phyloP scores from a whole-genome alignment of 176 grass and related monocot species.

The Hordeum vulgare region MorexV3_pseudomolecules_assembly NC_058524.1:612774728-612775227 shows the following conservation, averaged over 20 bases:
- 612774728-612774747: conserved; percentile 89
- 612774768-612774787: conserved; percentile 78
- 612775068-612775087: conserved; percentile 94
- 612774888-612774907: conserved; percentile 94
- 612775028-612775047: conserved; percentile 91
- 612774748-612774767: conserved; percentile 93
- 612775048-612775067: conserved; percentile 79
- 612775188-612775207: too few species aligned
- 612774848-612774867: conserved; percentile 70
- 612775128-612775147: conserved; percentile 43
- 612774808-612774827: conserved; percentile 76
- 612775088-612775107: conserved; percentile 86
- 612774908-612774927: conserved; percentile 64
- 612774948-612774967: conserved; percentile 81
- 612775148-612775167: background rate
- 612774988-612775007: conserved; percentile 53
- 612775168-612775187: background rate
- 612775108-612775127: conserved; percentile 94
- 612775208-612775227: too few species aligned
- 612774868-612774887: conserved; percentile 88
- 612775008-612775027: conserved; percentile 91
- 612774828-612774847: conserved; percentile 74
- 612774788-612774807: conserved; percentile 87
- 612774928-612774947: conserved; percentile 92
- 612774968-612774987: conserved; percentile 74